These are phyloP conservation scores for Penicillium fuscoglaucum DNA, from an alignment of 2,329 filamentous ascomycete genomes.

Conservation along the genomic window DNA sequence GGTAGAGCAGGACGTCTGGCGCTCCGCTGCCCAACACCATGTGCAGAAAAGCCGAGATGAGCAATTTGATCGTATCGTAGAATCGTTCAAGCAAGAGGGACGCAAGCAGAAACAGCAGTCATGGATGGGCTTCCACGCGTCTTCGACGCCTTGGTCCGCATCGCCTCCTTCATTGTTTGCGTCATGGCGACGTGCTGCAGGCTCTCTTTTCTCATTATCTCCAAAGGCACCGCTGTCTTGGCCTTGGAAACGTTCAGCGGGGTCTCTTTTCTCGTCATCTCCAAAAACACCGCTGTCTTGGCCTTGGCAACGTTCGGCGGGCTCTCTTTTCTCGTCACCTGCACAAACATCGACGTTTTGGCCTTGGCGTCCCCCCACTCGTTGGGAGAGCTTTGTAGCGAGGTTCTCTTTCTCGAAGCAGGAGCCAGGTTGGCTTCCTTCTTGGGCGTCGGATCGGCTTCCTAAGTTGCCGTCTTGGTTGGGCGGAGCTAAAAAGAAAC, in stretches of 20 bases:
- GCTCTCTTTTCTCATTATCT: constrained; percentile 15
- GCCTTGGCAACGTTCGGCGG: constrained; percentile 9
- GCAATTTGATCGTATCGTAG: constrained; percentile 40
- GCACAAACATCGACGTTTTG: constrained; percentile 3
- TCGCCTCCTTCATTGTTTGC: constrained; percentile 13
- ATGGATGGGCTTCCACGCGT: constrained; percentile 14
- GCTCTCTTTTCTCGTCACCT: constrained; percentile 11
- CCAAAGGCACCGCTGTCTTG: constrained; percentile 1
- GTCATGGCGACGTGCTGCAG: constrained; percentile 20
- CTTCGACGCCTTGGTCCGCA: constrained; percentile 1
- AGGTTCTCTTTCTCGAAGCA: constrained; percentile 3
- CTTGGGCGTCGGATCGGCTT: neutral
- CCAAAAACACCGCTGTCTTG: neutral
- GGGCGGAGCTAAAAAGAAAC: constrained; percentile 1
- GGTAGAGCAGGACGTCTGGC: constrained; percentile 38
- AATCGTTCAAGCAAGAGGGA: constrained; percentile 32
- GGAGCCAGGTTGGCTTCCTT: constrained; percentile 12
- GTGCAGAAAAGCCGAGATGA: constrained; percentile 28
- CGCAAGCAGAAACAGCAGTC: constrained; percentile 12
- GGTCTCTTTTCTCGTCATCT: constrained; percentile 13
- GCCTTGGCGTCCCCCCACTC: constrained; percentile 18
- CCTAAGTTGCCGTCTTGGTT: constrained; percentile 12
- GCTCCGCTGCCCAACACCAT: constrained; percentile 28
- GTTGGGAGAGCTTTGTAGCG: constrained; percentile 6
- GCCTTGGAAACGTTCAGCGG: constrained; percentile 9